A percentile compares a stretch with the other conserved stretches of the same genome.
Conservation (phyloP, 176 grass and related monocot genomes). For the Triticum urartu region DNA sequence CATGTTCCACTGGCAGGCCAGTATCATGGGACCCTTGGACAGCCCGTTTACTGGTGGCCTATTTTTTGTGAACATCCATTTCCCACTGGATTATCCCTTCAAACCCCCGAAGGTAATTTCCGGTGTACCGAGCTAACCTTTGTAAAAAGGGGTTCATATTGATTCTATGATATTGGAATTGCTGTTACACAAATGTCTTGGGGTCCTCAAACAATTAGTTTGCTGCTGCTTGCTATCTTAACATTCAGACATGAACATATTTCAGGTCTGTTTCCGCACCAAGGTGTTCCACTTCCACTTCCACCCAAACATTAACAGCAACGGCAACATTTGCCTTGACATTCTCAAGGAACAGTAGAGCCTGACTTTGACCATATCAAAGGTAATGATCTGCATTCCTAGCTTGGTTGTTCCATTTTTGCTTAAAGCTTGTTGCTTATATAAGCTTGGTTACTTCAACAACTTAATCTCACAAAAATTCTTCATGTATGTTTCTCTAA, state of each 20-base stretch:
- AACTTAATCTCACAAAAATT: background rate
- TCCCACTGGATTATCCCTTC: slow-evolving; percentile 55
- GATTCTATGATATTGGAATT: background rate
- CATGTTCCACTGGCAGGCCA: slow-evolving; percentile 87
- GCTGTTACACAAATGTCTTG: background rate
- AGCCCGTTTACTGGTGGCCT: slow-evolving; percentile 81
- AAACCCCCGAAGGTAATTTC: slow-evolving; percentile 73
- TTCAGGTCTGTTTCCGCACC: slow-evolving; percentile 75
- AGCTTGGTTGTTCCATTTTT: background rate
- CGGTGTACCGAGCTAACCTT: background rate
- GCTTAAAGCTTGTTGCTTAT: background rate
- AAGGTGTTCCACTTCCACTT: slow-evolving; percentile 52
- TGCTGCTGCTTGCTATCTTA: background rate
- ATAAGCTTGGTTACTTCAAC: background rate
- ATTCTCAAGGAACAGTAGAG: slow-evolving; percentile 90
- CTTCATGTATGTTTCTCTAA: too few species aligned
- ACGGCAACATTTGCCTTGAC: slow-evolving; percentile 77
- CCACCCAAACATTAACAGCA: slow-evolving; percentile 84
- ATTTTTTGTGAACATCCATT: slow-evolving; percentile 72
- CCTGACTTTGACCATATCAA: slow-evolving; percentile 73
- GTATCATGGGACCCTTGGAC: slow-evolving; percentile 80
- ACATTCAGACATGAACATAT: background rate
- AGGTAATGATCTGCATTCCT: slow-evolving; percentile 27
- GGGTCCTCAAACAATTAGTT: background rate
- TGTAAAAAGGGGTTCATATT: background rate